Evolutionary conservation across 2,329 filamentous ascomycete species (phyloP), one percentile per base, ranked within the genome.

Genomic region (Ophiosphaerella herpotricha): DNA sequence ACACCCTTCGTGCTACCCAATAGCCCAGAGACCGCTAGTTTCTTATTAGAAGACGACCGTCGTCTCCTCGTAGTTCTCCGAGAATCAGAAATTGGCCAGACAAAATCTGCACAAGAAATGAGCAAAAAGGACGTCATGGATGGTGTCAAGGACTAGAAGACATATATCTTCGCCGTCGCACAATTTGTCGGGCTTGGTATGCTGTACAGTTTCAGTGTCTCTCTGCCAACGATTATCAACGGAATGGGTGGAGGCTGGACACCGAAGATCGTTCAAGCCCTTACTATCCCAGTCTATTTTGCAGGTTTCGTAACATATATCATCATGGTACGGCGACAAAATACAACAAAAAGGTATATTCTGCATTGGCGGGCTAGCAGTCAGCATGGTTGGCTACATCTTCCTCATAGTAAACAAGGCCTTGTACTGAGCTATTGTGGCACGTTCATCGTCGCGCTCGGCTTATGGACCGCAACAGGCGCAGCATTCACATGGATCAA

Each of bases 1-100:
- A 71, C 82, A 4, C 80, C 77, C 52, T 81, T 83, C 38, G 46
- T 79, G 0, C 70, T 83, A 0, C 80, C 80, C 1, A 80, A 83
- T 55, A 82, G 58, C 31, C 66, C 65, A 2, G 64, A 69, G 34
- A 68, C 62, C 1, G 77, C 78, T 7, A 52, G 39, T 3, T 70
- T 67, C 43, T 48, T 70, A 14, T 61, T 54, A 11, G 55, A 64
- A 36, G 56, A 63, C 11, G 64, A 70, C 33, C 58, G 63, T 3
- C 48, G 50, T 9, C 58, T 63, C 23, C 42, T 69, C 1, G 43
- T 64, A 2, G 40, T 54, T 34, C 46, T 62, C 3, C 55, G 61
- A 34, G 48, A 63, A 81, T 60, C 74, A 78, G 69, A 75, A 72
- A 23, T 67, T 12, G 76, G 11, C 57, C 75, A 54, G 74, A 80